Evolutionary conservation across 495 filamentous ascomycete genomes (phyloP).

Genomic region (Trichoderma parareesei): DNA sequence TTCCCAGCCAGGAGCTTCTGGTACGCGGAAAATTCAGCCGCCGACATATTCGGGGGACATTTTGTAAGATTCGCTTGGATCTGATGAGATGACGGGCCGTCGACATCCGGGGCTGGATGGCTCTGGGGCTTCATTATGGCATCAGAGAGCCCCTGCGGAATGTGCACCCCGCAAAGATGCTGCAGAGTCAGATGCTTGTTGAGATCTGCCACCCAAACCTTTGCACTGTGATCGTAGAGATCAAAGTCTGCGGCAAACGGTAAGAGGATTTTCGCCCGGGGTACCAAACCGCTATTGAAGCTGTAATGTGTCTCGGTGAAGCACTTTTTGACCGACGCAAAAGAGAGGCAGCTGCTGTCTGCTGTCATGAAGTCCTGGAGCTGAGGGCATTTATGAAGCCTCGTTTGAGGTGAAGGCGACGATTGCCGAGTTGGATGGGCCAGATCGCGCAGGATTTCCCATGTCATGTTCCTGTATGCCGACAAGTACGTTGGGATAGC

Average conservation of each 20-base stretch:
- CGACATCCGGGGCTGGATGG: background rate
- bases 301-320: background rate
- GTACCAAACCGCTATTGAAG: background rate
- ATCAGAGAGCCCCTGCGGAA: constrained; percentile 15
- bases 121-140: constrained; percentile 2
- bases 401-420: background rate
- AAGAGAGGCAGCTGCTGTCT: background rate
- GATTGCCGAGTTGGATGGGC: background rate
- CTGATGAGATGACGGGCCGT: constrained; percentile 46
- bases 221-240: constrained; percentile 22
- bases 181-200: constrained; percentile 25
- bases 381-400: background rate
- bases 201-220: constrained; percentile 26
- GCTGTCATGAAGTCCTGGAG: background rate
- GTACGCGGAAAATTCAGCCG: constrained; percentile 44
- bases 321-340: background rate
- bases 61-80: constrained; percentile 44
- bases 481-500: constrained; percentile 25
- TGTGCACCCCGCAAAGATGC: constrained; percentile 25
- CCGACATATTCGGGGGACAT: constrained; percentile 37
- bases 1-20: constrained; percentile 40
- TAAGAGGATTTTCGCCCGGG: background rate
- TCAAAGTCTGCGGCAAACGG: constrained; percentile 11
- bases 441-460: background rate
- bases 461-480: constrained; percentile 23